Percentiles rank a stretch among this genome's conserved stretches.
phyloP scores from a whole-genome alignment of 192 early-diverging fungal species.

The Entomortierella parvispora region DNA sequence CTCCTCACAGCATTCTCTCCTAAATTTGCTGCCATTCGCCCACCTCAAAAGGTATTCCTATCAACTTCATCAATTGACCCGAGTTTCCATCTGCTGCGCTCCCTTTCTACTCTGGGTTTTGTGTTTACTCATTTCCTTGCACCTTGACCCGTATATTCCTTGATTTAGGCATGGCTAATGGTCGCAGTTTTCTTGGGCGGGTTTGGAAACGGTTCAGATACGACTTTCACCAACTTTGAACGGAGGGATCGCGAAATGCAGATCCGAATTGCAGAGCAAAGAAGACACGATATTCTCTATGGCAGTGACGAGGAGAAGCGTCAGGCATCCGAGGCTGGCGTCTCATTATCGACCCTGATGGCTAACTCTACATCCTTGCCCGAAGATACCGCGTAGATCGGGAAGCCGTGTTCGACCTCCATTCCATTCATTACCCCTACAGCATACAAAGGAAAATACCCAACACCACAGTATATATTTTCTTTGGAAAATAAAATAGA shows the following conservation, averaged over 20 bases:
- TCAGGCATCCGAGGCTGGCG: slow-evolving; percentile 8
- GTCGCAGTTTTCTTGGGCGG: slow-evolving; percentile 43
- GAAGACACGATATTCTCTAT: slow-evolving; percentile 32
- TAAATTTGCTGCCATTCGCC: slow-evolving; percentile 24
- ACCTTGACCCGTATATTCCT: not conserved
- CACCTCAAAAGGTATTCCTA: slow-evolving; percentile 37
- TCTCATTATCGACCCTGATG: slow-evolving; percentile 5
- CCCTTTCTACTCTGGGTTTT: not conserved
- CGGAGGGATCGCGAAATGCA: slow-evolving; percentile 39
- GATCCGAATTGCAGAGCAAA: slow-evolving; percentile 35
- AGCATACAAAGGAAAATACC: no score
- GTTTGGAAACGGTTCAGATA: slow-evolving; percentile 46
- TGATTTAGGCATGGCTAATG: slow-evolving; percentile 40
- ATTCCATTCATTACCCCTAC: no score
- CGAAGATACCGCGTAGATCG: no score
- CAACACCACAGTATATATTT: no score
- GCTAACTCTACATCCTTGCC: no score
- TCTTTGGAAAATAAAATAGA: no score
- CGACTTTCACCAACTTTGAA: slow-evolving; percentile 47
- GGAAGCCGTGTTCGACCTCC: no score
- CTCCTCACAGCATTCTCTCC: slow-evolving; percentile 35
- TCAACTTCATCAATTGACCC: no score
- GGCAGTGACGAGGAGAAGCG: slow-evolving; percentile 19
- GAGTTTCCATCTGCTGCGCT: not conserved
- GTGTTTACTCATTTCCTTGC: not conserved